Percentiles rank a stretch among this genome's conserved stretches.
These are phyloP conservation scores for Pythium pyrilobum DNA, from an alignment of 352 stramenopile genomes.

Conservation along the genomic window DNA sequence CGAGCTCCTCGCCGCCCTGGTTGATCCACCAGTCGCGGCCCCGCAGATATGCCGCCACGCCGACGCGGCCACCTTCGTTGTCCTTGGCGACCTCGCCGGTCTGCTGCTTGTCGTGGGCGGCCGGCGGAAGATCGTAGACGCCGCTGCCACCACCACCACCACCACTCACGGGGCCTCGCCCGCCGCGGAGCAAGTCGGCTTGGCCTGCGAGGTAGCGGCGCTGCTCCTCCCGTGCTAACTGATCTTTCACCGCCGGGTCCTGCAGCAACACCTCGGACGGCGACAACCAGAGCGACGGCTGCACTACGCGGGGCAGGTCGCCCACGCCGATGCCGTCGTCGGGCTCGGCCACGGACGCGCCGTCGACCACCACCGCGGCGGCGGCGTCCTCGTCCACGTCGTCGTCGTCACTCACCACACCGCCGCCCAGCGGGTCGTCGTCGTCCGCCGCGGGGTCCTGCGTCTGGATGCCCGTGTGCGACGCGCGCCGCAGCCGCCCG, in stretches of 20 bases:
- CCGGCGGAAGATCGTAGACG: background rate
- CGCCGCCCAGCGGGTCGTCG: slow-evolving; percentile 2
- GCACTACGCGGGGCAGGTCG: background rate
- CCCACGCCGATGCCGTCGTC: slow-evolving; percentile 69
- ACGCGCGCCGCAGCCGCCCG: background rate
- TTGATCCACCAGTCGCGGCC: slow-evolving; percentile 77
- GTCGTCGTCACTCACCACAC: slow-evolving; percentile 1
- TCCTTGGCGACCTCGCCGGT: background rate
- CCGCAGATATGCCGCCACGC: slow-evolving; percentile 36
- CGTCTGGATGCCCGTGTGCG: background rate
- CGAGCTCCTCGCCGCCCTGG: slow-evolving; percentile 66
- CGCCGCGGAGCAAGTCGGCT: slow-evolving; percentile 30
- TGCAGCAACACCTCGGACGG: background rate
- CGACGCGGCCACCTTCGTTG: slow-evolving; percentile 3
- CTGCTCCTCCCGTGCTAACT: slow-evolving; percentile 36
- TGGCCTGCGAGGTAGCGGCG: slow-evolving; percentile 50
- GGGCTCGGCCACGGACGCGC: slow-evolving; percentile 12
- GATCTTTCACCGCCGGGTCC: slow-evolving; percentile 51
- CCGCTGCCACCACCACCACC: background rate
- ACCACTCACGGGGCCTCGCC: background rate
- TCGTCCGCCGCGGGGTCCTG: background rate
- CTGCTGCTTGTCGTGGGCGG: background rate
- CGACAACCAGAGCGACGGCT: background rate
- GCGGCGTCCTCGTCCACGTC: slow-evolving; percentile 1
- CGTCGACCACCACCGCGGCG: slow-evolving; percentile 3